Conservation (phyloP, 805 yeast species). For the Novakomyces olei region DNA sequence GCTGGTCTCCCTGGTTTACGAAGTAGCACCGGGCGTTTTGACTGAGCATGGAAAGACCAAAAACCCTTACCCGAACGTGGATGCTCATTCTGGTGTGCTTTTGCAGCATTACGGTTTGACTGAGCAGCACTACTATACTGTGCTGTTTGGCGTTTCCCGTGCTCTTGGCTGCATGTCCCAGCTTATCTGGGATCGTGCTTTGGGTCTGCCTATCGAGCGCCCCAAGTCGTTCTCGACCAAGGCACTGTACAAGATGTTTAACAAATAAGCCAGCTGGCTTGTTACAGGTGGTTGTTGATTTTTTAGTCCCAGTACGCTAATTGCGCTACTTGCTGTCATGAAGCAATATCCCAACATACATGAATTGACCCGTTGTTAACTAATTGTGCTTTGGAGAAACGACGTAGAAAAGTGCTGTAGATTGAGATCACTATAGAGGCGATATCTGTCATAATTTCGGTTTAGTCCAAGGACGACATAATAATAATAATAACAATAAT, state of each 20-base stretch:
- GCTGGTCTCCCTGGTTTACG: slow-evolving; percentile 41
- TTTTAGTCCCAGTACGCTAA: too few relatives aligned
- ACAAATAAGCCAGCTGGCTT: too few relatives aligned
- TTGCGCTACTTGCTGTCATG: too few relatives aligned
- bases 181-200: slow-evolving; percentile 54
- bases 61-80: slow-evolving; percentile 74
- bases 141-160: slow-evolving; percentile 62
- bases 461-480: too few relatives aligned
- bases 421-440: too few relatives aligned
- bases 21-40: slow-evolving; percentile 54
- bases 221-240: slow-evolving; percentile 85
- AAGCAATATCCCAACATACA: too few relatives aligned
- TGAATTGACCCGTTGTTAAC: too few relatives aligned
- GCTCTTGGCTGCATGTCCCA: slow-evolving; percentile 62
- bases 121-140: slow-evolving; percentile 56
- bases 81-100: slow-evolving; percentile 55
- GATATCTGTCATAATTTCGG: too few relatives aligned
- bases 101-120: slow-evolving; percentile 62
- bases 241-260: slow-evolving; percentile 60
- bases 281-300: too few relatives aligned
- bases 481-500: too few relatives aligned
- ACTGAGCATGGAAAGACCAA: slow-evolving; percentile 64
- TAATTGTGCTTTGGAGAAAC: too few relatives aligned
- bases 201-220: slow-evolving; percentile 63
- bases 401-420: too few relatives aligned